Evolutionary conservation across 352 stramenopile genomes (phyloP).

Genomic region (Globisporangium cederbergense): DNA sequence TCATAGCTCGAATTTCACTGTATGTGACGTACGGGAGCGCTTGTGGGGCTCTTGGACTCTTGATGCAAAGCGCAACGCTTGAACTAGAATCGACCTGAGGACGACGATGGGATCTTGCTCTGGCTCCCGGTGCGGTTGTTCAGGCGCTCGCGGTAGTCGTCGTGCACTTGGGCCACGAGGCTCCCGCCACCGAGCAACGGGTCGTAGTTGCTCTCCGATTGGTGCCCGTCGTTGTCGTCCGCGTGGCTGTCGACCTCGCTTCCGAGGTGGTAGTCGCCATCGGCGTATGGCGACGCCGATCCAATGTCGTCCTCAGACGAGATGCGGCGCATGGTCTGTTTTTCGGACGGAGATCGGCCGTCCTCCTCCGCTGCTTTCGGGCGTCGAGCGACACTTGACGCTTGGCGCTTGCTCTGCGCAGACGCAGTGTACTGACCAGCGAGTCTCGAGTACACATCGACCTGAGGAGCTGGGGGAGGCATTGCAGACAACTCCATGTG

Average conservation of each 20-base stretch:
- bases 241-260: slow-evolving; percentile 19
- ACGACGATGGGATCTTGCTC: slow-evolving; percentile 17
- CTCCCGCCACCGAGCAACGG: slow-evolving; percentile 57
- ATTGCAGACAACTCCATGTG: slow-evolving; percentile 22
- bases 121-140: slow-evolving; percentile 39
- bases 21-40: neutral
- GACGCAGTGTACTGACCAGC: slow-evolving; percentile 81
- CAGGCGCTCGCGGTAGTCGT: slow-evolving; percentile 72
- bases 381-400: slow-evolving; percentile 27
- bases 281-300: neutral
- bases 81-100: slow-evolving; percentile 14
- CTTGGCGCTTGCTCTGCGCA: slow-evolving; percentile 77
- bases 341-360: slow-evolving; percentile 22
- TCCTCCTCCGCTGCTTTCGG: slow-evolving; percentile 29
- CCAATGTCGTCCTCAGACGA: slow-evolving; percentile 13
- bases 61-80: neutral
- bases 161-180: slow-evolving; percentile 68
- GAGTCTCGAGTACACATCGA: slow-evolving; percentile 79
- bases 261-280: slow-evolving; percentile 18
- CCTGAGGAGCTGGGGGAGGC: slow-evolving; percentile 51
- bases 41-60: neutral
- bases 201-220: slow-evolving; percentile 47
- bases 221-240: slow-evolving; percentile 23
- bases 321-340: slow-evolving; percentile 18
- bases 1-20: neutral